Base-by-base conservation (phyloP, 768 basidiomycete species). In the Jaapia argillacea region DNA sequence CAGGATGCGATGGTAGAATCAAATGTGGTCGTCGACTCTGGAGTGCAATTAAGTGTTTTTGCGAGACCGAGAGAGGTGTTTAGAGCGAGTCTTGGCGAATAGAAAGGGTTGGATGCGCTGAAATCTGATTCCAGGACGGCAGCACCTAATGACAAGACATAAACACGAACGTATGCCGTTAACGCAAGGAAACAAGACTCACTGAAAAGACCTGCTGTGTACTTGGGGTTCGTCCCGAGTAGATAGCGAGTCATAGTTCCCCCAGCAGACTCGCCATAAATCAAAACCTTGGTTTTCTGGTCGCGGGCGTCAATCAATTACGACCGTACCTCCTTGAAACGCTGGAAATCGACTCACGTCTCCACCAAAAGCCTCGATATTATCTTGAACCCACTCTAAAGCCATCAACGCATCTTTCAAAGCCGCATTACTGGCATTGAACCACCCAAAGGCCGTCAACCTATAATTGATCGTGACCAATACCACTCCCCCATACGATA, bases 401-500 rank as follows among this genome's bases (percentile, higher is more conserved):
- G 37, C 37, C 10, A 38, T 7, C 10, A 10, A 7, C 37, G 10
- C 7, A 21, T 38, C 37, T 21, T 38, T 10, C 10, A 38, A 21
- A 7, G 48, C 51, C 6, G 47, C 47, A 25, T 58, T 58, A 6
- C 52, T 51, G 7, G 46, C 55, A 5, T 55, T 52, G 41, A 57
- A 57, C 56, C 48, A 57, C 18, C 53, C 55, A 18, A 56, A 39
- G 0, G 44, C 48, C 36, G 22, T 54, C 16, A 56, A 49, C 18
- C 52, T 46, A 27, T 51, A 56, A 26, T 57, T 54, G 21, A 51
- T 49, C 5, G 55, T 54, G 48, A 56, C 55, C 5, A 55, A 46
- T 12, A 56, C 49, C 6, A 53, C 52, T 3, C 55, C 54, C 23
- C 52, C 49, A 41, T 54, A 56, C 4, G 54, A 56, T 12, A 56